Conservation (phyloP, 176 grass and related monocot species). For the Metroxylon sagu region DNA sequence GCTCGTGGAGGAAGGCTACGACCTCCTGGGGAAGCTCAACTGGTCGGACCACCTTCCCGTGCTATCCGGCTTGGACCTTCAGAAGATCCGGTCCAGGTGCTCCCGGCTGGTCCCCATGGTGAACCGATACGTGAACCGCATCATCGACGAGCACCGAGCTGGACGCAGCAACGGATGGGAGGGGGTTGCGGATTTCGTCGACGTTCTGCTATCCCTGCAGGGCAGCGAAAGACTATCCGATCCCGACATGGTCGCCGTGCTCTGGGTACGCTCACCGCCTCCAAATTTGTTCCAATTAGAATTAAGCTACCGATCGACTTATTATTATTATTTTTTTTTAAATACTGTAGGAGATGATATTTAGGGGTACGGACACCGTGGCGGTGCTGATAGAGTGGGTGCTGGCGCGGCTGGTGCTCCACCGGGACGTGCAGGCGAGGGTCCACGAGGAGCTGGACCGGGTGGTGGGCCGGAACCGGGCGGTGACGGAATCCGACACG, state of each 20-base stretch:
- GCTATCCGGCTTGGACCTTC: slow-evolving; percentile 54
- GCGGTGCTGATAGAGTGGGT: slow-evolving; percentile 94
- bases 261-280: slow-evolving; percentile 41
- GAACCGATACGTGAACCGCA: slow-evolving; percentile 46
- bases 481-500: slow-evolving; percentile 36
- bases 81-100: slow-evolving; percentile 48
- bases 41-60: slow-evolving; percentile 89
- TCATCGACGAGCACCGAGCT: slow-evolving; percentile 60
- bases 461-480: slow-evolving; percentile 22
- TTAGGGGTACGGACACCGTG: slow-evolving; percentile 85
- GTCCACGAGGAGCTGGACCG: slow-evolving; percentile 69
- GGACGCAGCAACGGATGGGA: background rate
- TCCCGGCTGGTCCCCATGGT: slow-evolving; percentile 47
- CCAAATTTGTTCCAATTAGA: no score
- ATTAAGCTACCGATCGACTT: no score
- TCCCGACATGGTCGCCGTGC: slow-evolving; percentile 69
- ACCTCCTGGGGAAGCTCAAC: slow-evolving; percentile 62
- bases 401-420: slow-evolving; percentile 61
- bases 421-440: slow-evolving; percentile 55
- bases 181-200: slow-evolving; percentile 45
- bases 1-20: slow-evolving; percentile 84
- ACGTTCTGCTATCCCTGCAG: slow-evolving; percentile 63
- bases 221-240: slow-evolving; percentile 49
- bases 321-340: background rate
- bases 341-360: slow-evolving; percentile 72